Conservation (phyloP, 2,329 filamentous ascomycete species). For the Aureobasidium sp. region DNA sequence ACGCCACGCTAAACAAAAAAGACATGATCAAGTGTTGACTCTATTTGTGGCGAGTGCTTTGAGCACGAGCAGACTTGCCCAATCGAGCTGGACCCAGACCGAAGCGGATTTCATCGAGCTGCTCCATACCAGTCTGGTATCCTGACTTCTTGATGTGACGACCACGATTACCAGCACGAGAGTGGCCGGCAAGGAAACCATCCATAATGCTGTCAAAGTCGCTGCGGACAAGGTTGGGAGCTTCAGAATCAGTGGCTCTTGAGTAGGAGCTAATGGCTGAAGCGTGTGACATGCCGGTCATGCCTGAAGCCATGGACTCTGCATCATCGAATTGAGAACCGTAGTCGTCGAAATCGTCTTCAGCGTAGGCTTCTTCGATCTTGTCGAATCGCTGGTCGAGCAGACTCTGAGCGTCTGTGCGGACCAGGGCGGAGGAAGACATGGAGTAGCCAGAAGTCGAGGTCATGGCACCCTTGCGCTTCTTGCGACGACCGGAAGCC, state of each 20-base stretch:
- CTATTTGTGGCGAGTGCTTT: background rate
- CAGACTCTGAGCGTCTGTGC: slow-evolving; percentile 78
- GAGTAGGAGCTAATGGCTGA: slow-evolving; percentile 28
- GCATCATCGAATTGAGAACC: slow-evolving; percentile 31
- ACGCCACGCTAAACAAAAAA: slow-evolving; percentile 3
- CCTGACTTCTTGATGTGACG: slow-evolving; percentile 67
- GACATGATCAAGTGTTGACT: background rate
- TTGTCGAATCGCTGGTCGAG: slow-evolving; percentile 87
- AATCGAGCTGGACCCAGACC: slow-evolving; percentile 72
- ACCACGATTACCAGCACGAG: slow-evolving; percentile 56
- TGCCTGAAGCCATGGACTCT: slow-evolving; percentile 39
- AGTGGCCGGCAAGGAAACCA: slow-evolving; percentile 75
- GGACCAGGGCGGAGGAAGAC: slow-evolving; percentile 78
- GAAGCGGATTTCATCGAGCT: slow-evolving; percentile 82
- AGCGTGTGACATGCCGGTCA: slow-evolving; percentile 32
- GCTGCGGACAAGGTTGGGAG: slow-evolving; percentile 51
- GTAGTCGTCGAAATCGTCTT: slow-evolving; percentile 38
- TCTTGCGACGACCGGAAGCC: slow-evolving; percentile 77
- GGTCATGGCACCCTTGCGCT: slow-evolving; percentile 89
- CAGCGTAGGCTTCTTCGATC: slow-evolving; percentile 74
- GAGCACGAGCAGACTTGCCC: slow-evolving; percentile 4
- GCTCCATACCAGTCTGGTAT: slow-evolving; percentile 72
- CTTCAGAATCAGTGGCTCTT: slow-evolving; percentile 31
- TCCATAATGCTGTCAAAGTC: slow-evolving; percentile 92
- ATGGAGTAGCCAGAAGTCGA: slow-evolving; percentile 83